A percentile compares a stretch with the other conserved stretches of the same genome.
Evolutionary conservation across 148 eudicot species (phyloP).

Genomic region (Chenopodium quinoa): DNA sequence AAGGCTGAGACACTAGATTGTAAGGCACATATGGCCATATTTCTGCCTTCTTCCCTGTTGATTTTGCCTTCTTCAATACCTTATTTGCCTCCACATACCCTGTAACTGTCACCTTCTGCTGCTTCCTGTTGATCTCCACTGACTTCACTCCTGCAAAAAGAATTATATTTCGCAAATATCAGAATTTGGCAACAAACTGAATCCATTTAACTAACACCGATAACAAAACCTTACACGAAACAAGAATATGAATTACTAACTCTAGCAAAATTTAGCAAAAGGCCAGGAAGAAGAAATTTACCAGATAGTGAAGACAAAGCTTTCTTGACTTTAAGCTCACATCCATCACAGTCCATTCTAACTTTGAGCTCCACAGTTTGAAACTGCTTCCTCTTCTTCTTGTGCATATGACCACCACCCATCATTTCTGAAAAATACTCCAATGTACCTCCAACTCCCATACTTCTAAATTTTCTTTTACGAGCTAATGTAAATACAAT

Average conservation of each 20-base stretch:
- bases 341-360: constrained; percentile 90
- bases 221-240: neutral
- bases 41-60: constrained; percentile 85
- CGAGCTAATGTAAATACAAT: neutral
- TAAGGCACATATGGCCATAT: constrained; percentile 96
- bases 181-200: neutral
- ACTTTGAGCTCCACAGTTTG: constrained; percentile 86
- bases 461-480: constrained; percentile 7
- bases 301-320: constrained; percentile 63
- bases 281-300: constrained; percentile 4
- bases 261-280: neutral
- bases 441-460: constrained; percentile 74
- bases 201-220: neutral
- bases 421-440: constrained; percentile 68
- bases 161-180: neutral
- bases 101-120: constrained; percentile 70
- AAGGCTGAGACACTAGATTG: constrained; percentile 77
- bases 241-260: neutral
- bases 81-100: constrained; percentile 72
- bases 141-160: constrained; percentile 61
- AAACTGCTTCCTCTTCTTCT: constrained; percentile 63
- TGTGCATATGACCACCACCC: constrained; percentile 45
- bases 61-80: constrained; percentile 64
- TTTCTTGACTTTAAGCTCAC: constrained; percentile 80
- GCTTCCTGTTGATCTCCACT: constrained; percentile 79